Evolutionary conservation across 306 rosid genomes (phyloP), one percentile per base, ranked within the genome.

Genomic region (Quercus rubra): DNA sequence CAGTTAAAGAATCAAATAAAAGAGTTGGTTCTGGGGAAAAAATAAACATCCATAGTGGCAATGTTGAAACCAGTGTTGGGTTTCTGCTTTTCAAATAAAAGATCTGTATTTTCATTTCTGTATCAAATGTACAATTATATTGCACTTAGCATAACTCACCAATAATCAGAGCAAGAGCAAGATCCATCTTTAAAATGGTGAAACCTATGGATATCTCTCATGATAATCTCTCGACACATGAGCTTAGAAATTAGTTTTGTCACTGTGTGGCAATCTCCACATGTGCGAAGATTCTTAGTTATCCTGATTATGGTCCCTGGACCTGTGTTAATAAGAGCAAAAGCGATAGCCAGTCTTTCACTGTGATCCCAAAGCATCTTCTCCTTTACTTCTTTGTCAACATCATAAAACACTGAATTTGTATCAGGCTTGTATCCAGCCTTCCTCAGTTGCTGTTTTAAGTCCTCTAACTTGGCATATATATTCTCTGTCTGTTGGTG

Each of bases 301-400:
- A 89, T 86, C 85, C 93, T 84, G 84, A 86, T 86, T 70, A 83
- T 77, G 58, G 83, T 83, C 41, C 85, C 82, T 31, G 89, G 84
- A 75, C 78, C 56, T 63, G 90, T 83, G 74, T 81, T 86, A 70
- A 83, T 80, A 71, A 89, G 91, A 61, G 88, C 81, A 75, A 87
- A 85, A 77, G 88, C 90, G 82, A 87, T 91, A 8, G 93, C 90
- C 83, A 89, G 74, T 71, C 89, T 83, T 76, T 89, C 87, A 13
- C 93, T 86, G 59, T 84, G 93, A 83, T 74, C 85, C 90, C 92
- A 91, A 46, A 91, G 91, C 85, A 89, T 87, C 78, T 81, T 87
- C 85, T 91, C 90, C 82, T 89, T 86, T 38, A 77, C 78, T 81
- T 87, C 85, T 80, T 85, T 89, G 55, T 83, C 86, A 52, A 91